Evolutionary conservation across 306 rosid genomes (phyloP).

Genomic region (Dryas octopetala): DNA sequence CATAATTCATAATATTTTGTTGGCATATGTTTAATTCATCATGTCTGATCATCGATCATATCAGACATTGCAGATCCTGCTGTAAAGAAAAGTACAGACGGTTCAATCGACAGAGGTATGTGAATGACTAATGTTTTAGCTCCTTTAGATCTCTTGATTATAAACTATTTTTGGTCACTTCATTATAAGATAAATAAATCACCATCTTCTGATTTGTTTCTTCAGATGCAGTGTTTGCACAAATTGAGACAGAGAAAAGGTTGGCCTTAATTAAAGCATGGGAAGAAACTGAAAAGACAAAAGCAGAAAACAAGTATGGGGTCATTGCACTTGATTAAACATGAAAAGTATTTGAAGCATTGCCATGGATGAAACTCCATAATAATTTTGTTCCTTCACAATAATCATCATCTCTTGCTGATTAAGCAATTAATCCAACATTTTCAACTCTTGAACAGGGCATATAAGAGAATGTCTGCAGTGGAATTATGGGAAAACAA

Average conservation of each 20-base stretch:
- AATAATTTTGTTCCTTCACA: not conserved
- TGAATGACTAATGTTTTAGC: not conserved
- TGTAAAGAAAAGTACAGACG: slow-evolving; percentile 32
- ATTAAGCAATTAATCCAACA: not conserved
- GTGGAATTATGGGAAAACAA: slow-evolving; percentile 71
- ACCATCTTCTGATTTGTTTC: slow-evolving; percentile 9
- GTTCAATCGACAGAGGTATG: slow-evolving; percentile 47
- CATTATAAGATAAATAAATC: not conserved
- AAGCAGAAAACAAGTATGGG: slow-evolving; percentile 73
- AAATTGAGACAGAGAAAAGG: slow-evolving; percentile 63
- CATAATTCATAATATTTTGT: not conserved
- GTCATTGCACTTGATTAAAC: not conserved
- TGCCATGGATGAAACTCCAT: not conserved
- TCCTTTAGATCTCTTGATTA: not conserved
- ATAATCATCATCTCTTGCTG: slow-evolving; percentile 2
- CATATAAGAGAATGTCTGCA: slow-evolving; percentile 54
- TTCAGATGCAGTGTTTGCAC: slow-evolving; percentile 54
- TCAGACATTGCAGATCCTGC: slow-evolving; percentile 45
- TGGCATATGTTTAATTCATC: not conserved
- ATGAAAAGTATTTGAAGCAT: not conserved
- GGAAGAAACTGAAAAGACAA: slow-evolving; percentile 92
- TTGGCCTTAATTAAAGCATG: slow-evolving; percentile 84
- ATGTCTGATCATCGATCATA: not conserved
- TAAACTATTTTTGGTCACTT: not conserved
- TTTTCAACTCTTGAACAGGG: slow-evolving; percentile 42